Evolutionary conservation across 225 moss, liverwort and hornwort species (phyloP).

Genomic region (Physcomitrium patens): DNA sequence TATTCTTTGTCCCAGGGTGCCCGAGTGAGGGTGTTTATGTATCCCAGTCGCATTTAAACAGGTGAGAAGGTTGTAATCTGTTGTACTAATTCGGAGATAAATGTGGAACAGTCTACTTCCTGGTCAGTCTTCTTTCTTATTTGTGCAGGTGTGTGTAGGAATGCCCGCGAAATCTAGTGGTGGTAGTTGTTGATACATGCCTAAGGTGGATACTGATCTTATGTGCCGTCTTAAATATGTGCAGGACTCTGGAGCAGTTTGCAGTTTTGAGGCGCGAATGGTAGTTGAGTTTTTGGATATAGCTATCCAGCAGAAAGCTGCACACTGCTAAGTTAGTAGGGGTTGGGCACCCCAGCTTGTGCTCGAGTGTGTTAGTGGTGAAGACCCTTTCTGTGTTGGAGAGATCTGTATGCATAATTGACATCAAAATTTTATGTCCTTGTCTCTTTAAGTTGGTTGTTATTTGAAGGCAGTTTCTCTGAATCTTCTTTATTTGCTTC

Average conservation of each 20-base stretch:
- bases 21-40: slow-evolving; percentile 89
- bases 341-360: slow-evolving; percentile 15
- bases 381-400: slow-evolving; percentile 5
- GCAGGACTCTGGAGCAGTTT: slow-evolving; percentile 40
- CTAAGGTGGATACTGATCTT: neutral
- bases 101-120: too few species aligned
- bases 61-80: neutral
- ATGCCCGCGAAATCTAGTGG: too few species aligned
- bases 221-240: neutral
- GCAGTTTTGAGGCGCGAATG: slow-evolving; percentile 25
- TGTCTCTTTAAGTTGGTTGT: slow-evolving; percentile 12
- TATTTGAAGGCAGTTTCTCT: neutral
- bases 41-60: slow-evolving; percentile 83
- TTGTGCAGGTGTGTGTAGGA: neutral
- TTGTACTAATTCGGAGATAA: neutral
- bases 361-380: slow-evolving; percentile 11
- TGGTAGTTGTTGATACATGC: neutral
- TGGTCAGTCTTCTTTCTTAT: neutral
- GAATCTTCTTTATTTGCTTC: neutral
- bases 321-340: slow-evolving; percentile 1
- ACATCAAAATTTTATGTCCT: slow-evolving; percentile 12
- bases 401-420: slow-evolving; percentile 24
- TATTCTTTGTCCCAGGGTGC: slow-evolving; percentile 57
- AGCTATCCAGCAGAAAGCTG: slow-evolving; percentile 15
- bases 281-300: slow-evolving; percentile 22